These are phyloP conservation scores for Trypanosoma avium DNA, from an alignment of 208 protist genomes.

Conservation along the genomic window DNA sequence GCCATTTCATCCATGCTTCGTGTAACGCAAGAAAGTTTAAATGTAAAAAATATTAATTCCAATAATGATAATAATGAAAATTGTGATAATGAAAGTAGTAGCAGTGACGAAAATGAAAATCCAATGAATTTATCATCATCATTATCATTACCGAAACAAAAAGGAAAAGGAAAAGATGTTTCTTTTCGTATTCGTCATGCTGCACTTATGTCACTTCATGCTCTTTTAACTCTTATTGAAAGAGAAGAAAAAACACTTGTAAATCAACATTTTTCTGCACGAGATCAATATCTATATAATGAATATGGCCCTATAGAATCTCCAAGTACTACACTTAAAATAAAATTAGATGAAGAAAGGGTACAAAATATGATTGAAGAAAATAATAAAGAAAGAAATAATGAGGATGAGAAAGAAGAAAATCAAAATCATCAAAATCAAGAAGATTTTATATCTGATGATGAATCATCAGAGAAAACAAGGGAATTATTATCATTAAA, in stretches of 20 bases:
- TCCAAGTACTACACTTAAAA: not conserved
- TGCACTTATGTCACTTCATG: constrained; percentile 17
- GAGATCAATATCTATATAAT: constrained; percentile 21
- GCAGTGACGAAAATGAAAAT: not conserved
- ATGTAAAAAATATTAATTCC: not conserved
- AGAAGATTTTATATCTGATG: not conserved
- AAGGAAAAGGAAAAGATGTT: constrained; percentile 4
- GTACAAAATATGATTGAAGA: no score
- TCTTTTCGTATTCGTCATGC: constrained; percentile 18
- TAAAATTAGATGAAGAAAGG: not conserved
- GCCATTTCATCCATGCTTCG: constrained; percentile 18
- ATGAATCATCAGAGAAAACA: not conserved
- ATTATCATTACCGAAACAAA: no score
- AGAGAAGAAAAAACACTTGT: constrained; percentile 8
- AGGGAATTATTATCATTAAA: not conserved
- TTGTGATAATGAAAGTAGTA: no score
- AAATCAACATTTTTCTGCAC: constrained; percentile 25
- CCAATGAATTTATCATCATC: no score
- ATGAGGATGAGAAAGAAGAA: not conserved
- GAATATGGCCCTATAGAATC: not conserved
- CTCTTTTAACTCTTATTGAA: constrained; percentile 18
- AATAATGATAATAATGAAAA: not conserved
- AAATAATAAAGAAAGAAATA: no score
- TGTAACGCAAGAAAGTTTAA: not conserved
- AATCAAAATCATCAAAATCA: not conserved